A percentile compares a stretch with the other conserved stretches of the same genome.
phyloP scores from a whole-genome alignment of 2,329 filamentous ascomycete species.

The Xylariales sp. region DNA sequence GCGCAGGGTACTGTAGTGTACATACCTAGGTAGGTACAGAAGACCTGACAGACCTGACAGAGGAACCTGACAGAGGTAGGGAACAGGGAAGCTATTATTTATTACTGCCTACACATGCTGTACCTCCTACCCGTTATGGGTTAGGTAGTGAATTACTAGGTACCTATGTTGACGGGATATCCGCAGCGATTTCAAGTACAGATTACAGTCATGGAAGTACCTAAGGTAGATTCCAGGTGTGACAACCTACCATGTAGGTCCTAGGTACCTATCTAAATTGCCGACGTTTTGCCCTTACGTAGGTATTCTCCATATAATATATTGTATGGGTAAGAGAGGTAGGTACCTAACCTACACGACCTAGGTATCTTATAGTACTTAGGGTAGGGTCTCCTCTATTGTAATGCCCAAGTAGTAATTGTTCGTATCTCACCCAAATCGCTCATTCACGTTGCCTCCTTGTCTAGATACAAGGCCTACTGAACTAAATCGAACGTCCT shows the following conservation, averaged over 20 bases:
- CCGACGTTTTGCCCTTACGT: slow-evolving; percentile 22
- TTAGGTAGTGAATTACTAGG: background rate
- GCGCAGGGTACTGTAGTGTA: too few relatives aligned
- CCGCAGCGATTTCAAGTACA: too few relatives aligned
- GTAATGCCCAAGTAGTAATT: background rate
- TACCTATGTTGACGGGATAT: background rate
- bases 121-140: background rate
- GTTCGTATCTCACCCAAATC: background rate
- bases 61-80: background rate
- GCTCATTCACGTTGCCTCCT: background rate
- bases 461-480: background rate
- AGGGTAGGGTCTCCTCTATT: too few relatives aligned
- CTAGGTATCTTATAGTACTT: too few relatives aligned
- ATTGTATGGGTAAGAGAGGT: too few relatives aligned
- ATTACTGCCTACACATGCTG: background rate
- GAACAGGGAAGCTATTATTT: slow-evolving; percentile 12
- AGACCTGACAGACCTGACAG: too few relatives aligned
- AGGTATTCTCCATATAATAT: too few relatives aligned
- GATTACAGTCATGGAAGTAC: too few relatives aligned
- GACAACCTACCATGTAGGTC: too few relatives aligned
- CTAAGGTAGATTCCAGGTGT: too few relatives aligned
- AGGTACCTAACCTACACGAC: too few relatives aligned
- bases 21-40: too few relatives aligned
- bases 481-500: background rate
- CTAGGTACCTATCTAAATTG: background rate